Conservation (phyloP, 331 rosid genomes). For the Pyracantha coccinea region DNA sequence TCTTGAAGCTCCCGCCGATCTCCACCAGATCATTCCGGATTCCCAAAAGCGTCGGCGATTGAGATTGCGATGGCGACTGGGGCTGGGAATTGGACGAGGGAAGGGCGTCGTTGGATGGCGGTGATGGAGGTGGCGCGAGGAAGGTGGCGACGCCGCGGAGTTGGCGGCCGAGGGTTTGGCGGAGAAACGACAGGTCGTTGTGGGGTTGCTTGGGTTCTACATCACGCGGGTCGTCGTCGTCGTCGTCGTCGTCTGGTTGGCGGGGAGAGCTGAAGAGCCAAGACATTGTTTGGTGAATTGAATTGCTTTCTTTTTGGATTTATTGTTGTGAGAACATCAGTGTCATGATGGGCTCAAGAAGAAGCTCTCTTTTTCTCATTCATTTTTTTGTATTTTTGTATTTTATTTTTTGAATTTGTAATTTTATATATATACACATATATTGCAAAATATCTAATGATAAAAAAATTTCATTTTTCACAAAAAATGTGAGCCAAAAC, state of each 20-base stretch:
- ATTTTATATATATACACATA: too few relatives aligned
- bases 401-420: not conserved
- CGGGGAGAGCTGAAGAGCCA: constrained; percentile 61
- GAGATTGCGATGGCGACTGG: constrained; percentile 3
- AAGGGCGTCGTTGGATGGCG: not conserved
- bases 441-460: too few relatives aligned
- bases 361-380: not conserved
- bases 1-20: constrained; percentile 73
- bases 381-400: not conserved
- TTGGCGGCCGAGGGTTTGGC: constrained; percentile 40
- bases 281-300: constrained; percentile 40
- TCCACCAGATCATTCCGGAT: constrained; percentile 84
- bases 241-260: constrained; percentile 29
- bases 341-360: not conserved
- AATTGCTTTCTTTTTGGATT: too few relatives aligned
- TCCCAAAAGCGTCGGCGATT: constrained; percentile 41
- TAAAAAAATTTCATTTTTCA: too few relatives aligned
- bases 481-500: too few relatives aligned
- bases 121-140: constrained; percentile 69
- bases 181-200: constrained; percentile 47
- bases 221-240: constrained; percentile 23
- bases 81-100: not conserved
- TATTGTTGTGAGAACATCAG: not conserved
- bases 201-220: constrained; percentile 9
- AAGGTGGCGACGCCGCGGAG: constrained; percentile 80